Evolutionary conservation across 2,329 filamentous ascomycete species (phyloP).

Genomic region (Penicillium hordei): DNA sequence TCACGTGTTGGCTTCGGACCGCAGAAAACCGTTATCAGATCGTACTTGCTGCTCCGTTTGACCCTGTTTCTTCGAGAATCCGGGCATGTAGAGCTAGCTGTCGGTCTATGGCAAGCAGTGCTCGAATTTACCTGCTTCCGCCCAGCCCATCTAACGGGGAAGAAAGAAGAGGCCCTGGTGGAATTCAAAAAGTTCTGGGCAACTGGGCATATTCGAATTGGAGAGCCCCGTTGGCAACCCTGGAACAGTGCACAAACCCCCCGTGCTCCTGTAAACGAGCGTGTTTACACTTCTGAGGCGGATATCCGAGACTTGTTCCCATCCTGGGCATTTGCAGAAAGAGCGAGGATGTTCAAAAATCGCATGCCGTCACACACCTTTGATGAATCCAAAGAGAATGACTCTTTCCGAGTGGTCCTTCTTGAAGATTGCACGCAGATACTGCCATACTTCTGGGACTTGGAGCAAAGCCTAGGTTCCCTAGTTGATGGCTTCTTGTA

Average conservation of each 20-base stretch:
- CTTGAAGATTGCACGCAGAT: slow-evolving; percentile 71
- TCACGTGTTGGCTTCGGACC: slow-evolving; percentile 17
- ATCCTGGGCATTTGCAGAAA: slow-evolving; percentile 57
- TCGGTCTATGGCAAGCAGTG: slow-evolving; percentile 79
- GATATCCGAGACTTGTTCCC: slow-evolving; percentile 35
- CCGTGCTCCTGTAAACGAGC: slow-evolving; percentile 37
- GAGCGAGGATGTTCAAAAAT: slow-evolving; percentile 48
- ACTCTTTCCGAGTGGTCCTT: slow-evolving; percentile 79
- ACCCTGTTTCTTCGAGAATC: slow-evolving; percentile 72
- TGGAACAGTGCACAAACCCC: slow-evolving; percentile 53
- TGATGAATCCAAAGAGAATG: slow-evolving; percentile 73
- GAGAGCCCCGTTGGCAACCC: slow-evolving; percentile 68
- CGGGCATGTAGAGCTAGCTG: slow-evolving; percentile 74
- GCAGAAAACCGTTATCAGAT: slow-evolving; percentile 43
- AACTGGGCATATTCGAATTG: slow-evolving; percentile 73
- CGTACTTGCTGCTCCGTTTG: slow-evolving; percentile 73
- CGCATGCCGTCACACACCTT: slow-evolving; percentile 68
- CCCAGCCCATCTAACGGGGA: slow-evolving; percentile 42
- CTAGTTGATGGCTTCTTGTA: slow-evolving; percentile 70
- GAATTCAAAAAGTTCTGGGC: slow-evolving; percentile 80
- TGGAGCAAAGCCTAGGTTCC: slow-evolving; percentile 38
- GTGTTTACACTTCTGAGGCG: slow-evolving; percentile 24
- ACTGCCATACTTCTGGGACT: slow-evolving; percentile 45
- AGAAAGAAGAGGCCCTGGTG: slow-evolving; percentile 21
- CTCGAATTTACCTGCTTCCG: slow-evolving; percentile 70